A percentile compares a stretch with the other conserved stretches of the same genome.
These are phyloP conservation scores for Aspergillus japonicus DNA, from an alignment of 2,329 filamentous ascomycete species.

Conservation along the genomic window DNA sequence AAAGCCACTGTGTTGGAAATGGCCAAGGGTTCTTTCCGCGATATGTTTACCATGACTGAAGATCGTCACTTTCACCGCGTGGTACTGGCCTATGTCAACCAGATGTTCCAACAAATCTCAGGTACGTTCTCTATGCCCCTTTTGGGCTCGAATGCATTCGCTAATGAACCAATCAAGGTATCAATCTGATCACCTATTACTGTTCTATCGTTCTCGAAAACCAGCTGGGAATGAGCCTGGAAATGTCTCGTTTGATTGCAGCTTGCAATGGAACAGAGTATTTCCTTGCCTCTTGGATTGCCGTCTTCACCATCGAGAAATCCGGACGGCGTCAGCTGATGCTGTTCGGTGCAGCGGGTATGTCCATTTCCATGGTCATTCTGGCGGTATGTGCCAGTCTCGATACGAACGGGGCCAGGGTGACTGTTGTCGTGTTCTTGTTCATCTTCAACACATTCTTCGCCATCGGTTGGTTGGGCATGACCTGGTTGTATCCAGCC, in stretches of 20 bases:
- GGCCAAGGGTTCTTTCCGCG: slow-evolving; percentile 52
- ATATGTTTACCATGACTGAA: slow-evolving; percentile 60
- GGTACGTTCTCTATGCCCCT: slow-evolving; percentile 17
- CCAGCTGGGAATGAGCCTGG: slow-evolving; percentile 40
- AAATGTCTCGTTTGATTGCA: slow-evolving; percentile 51
- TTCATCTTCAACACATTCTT: slow-evolving; percentile 70
- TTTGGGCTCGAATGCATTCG: neutral
- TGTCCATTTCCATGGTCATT: slow-evolving; percentile 66
- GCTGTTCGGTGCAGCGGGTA: slow-evolving; percentile 66
- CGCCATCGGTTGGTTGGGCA: slow-evolving; percentile 62
- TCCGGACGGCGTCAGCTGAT: slow-evolving; percentile 65
- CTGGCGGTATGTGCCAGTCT: slow-evolving; percentile 38
- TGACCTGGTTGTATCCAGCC: slow-evolving; percentile 56
- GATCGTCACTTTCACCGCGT: slow-evolving; percentile 58
- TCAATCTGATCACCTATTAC: slow-evolving; percentile 49
- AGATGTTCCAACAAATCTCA: slow-evolving; percentile 55
- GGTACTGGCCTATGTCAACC: slow-evolving; percentile 56
- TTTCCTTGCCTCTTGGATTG: slow-evolving; percentile 52
- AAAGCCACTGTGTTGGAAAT: slow-evolving; percentile 54
- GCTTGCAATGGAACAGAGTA: slow-evolving; percentile 56
- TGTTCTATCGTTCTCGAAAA: slow-evolving; percentile 45
- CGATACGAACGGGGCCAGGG: slow-evolving; percentile 21
- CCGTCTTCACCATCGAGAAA: slow-evolving; percentile 52
- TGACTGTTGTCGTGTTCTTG: slow-evolving; percentile 41
- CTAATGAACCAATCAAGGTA: slow-evolving; percentile 13